Base-by-base conservation (phyloP, 2,329 filamentous ascomycete species). In the Sclerotinia borealis region DNA sequence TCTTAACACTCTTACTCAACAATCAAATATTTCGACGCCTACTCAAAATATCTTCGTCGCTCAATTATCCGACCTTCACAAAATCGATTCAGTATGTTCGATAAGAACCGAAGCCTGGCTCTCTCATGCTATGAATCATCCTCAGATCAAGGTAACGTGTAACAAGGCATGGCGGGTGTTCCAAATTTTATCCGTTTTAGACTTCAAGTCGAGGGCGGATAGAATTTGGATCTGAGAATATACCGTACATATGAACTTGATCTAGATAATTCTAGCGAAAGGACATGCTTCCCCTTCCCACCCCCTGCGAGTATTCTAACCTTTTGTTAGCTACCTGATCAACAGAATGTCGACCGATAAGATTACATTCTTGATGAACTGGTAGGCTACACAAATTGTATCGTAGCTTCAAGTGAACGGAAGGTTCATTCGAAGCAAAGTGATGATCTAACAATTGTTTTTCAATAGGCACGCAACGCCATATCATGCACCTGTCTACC, bases 181-280 rank as follows among this genome's bases (percentile, higher is more conserved):
- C 66, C 64, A 61, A 45, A 49, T 52, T 65, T 50, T 60, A 5
- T 37, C 22, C n/a, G 10, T 37, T 34, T 37, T n/a, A 34, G 29
- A n/a, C 25, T 15, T 29, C 10, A 13, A 54, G 43, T 27, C 49
- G 11, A 43, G 43, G 52, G 34, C 3, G 51, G 19, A 45, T 47
- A 61, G 73, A 75, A 75, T 70, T 68, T 73, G 72, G 80, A 79
- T 87, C 86, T 89, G 86, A 89, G 86, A 90, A 83, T 78, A 89
- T 87, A 90, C 87, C 87, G 86, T 82, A 61, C 47, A 50, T 43
- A 43, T 79, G 82, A 90, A 91, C 88, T 91, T 91, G 88, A 90
- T 89, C 87, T 89, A 86, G 85, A 87, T 88, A 90, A 90, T 90
- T 83, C 87, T 87, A 90, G 88, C 88, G 89, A 87, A 91, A 91